Base-by-base conservation (phyloP, 306 rosid species). In the Rosa rugosa region DNA sequence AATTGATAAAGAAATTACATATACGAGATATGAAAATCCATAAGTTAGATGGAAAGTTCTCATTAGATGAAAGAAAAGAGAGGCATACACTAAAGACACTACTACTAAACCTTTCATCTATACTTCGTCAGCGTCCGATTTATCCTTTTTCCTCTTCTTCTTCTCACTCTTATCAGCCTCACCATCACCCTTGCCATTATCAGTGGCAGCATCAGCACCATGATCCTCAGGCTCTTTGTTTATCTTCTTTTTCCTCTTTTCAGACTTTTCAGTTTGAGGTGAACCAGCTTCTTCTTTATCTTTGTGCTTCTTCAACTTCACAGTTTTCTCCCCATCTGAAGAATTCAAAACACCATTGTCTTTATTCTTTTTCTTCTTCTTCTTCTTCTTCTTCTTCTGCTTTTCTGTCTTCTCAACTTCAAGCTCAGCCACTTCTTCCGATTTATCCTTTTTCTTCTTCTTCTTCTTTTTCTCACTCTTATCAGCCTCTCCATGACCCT, bases 191-290 rank as follows among this genome's bases (percentile, higher is more conserved):
- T 82, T 80, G 4, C 74, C 73, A n/a, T 84, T 78, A 41, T 41
- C 45, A 41, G 45, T 41, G 45, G 45, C 45, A 41, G 45, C 45
- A 74, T 51, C 87, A 51, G 72, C 47, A 51, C 68, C 76, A 66
- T n/a, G 71, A 50, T 81, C 85, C 75, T 87, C 87, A 8, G 82
- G 81, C 0, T 80, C 90, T 54, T 92, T 92, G 40, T 81, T 87
- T 40, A 88, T 90, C 79, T 90, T 88, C 89, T 89, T 88, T 40
- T 90, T 90, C 79, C 88, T 88, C 89, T 89, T 88, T 88, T 90
- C 96, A 12, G 91, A 85, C 83, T 90, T 90, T 41, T 82, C 91
- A 49, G 76, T 11, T 56, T 80, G 88, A 0, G 90, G 89, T 4
- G 86, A 85, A 51, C 72, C 86, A 64, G 74, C 85, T 62, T 85